Percentiles rank a stretch among this genome's conserved stretches.
Evolutionary conservation across 2,329 filamentous ascomycete genomes (phyloP).

Genomic region (Setomelanomma holmii): DNA sequence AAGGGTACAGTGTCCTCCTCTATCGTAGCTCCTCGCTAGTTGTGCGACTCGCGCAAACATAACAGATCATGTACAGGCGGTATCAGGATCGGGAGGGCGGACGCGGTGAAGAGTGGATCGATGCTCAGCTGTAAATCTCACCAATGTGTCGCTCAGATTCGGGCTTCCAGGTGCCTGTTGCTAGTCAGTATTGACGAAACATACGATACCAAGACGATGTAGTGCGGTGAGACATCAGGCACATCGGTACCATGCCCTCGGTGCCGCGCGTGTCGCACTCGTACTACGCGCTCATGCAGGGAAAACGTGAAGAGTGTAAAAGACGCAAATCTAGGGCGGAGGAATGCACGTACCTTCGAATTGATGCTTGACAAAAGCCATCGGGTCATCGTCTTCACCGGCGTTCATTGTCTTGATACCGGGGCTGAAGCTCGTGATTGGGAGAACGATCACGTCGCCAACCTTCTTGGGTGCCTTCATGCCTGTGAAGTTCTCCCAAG

Average conservation of each 20-base stretch:
- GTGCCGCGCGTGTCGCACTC: conserved; percentile 2
- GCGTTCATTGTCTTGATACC: conserved; percentile 94
- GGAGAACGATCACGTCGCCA: conserved; percentile 90
- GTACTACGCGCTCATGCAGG: conserved; percentile 3
- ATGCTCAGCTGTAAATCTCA: conserved; percentile 36
- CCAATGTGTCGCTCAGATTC: conserved; percentile 45
- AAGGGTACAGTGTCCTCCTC: neutral
- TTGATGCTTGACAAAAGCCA: conserved; percentile 97
- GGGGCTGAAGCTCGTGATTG: conserved; percentile 96
- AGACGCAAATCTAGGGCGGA: neutral
- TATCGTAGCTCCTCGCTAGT: neutral
- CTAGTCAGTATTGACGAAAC: conserved; percentile 30
- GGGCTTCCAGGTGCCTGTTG: conserved; percentile 46
- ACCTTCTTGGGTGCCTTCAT: conserved; percentile 85
- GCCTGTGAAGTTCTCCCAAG: conserved; percentile 87
- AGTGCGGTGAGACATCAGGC: conserved; percentile 6
- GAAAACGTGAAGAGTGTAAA: conserved; percentile 4
- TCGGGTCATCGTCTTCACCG: conserved; percentile 84
- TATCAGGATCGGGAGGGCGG: neutral
- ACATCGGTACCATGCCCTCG: conserved; percentile 9
- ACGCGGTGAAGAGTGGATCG: neutral
- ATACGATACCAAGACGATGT: conserved; percentile 5
- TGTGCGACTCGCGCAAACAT: neutral
- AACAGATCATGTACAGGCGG: neutral
- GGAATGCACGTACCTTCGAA: conserved; percentile 77